Evolutionary conservation across 1,284 basidiomycete genomes (phyloP), one percentile per base, ranked within the genome.

Genomic region (Heterobasidion irregulare): DNA sequence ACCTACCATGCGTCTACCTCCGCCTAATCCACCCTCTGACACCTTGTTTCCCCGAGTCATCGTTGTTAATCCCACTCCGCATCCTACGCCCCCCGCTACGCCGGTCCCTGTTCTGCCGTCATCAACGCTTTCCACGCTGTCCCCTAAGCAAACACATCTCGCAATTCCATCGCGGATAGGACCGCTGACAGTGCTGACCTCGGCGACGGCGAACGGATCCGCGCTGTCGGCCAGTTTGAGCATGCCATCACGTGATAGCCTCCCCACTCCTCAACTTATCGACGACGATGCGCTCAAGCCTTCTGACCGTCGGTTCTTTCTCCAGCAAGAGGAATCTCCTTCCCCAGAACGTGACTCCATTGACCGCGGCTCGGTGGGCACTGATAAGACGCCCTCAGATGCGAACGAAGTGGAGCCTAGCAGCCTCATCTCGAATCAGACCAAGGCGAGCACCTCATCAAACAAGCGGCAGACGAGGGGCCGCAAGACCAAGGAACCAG

Each of bases 61-160:
- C 15, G 72, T 84, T 35, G 78, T 82, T 8, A 78, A 82, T 59
- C 74, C 74, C 36, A 78, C 78, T 1, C 77, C 76, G 8, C 80
- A 79, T 63, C 79, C 79, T 2, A 82, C 82, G 2, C 81, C 82
- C 6, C 80, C 78, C 1, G 73, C 75, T 2, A 79, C 79, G 1
- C 79, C 79, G 1, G 63, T 66, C 58, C 60, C 68, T 55, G 54
- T 59, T 33, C 61, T 58, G 46, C 18, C 18, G 16, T 36, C 33
- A n/a, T 10, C 55, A 55, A 56, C 51, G 38, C 62, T 58, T 54
- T 65, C 58, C 18, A 34, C 61, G 5, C 52, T 55, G 34, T 47
- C 49, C 51, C 47, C 10, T 50, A 52, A 50, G 6, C 61, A 55
- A 35, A 60, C 63, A 6, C 63, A 69, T 54, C 66, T 72, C 49